Evolutionary conservation across 225 moss, liverwort and hornwort species (phyloP).

Genomic region (Lunularia cruciata): DNA sequence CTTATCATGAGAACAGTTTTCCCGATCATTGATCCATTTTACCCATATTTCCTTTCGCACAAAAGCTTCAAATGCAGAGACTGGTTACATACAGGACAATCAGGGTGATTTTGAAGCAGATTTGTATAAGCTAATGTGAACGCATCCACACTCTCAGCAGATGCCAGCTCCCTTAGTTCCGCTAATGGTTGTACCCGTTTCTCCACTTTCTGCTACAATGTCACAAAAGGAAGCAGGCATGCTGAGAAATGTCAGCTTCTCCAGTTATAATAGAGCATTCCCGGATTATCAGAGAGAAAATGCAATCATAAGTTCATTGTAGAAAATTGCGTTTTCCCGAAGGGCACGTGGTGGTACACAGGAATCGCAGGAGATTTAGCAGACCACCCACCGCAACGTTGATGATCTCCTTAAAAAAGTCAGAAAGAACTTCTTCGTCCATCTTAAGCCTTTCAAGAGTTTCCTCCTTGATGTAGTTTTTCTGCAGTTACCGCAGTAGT

Average conservation of each 20-base stretch:
- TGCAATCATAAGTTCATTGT: too few species aligned
- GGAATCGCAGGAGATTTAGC: background rate
- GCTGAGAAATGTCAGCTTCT: background rate
- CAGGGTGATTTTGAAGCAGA: slow-evolving; percentile 91
- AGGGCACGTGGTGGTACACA: too few species aligned
- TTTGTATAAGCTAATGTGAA: slow-evolving; percentile 92
- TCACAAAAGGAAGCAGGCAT: background rate
- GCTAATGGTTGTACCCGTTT: slow-evolving; percentile 89
- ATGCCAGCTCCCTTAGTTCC: slow-evolving; percentile 93
- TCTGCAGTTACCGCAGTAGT: slow-evolving; percentile 37
- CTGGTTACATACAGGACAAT: slow-evolving; percentile 76
- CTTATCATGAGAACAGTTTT: too few species aligned
- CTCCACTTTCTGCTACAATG: slow-evolving; percentile 82
- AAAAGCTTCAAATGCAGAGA: background rate
- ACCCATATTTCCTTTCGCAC: too few species aligned
- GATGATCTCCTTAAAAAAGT: slow-evolving; percentile 91
- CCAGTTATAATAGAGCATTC: background rate
- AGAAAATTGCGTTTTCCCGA: too few species aligned
- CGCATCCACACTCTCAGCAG: slow-evolving; percentile 98
- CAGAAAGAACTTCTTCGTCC: slow-evolving; percentile 93
- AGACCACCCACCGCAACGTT: slow-evolving; percentile 70
- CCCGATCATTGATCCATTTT: too few species aligned
- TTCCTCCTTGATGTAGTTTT: slow-evolving; percentile 95
- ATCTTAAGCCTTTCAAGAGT: slow-evolving; percentile 96
- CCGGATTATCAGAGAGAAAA: background rate